Evolutionary conservation across 495 filamentous ascomycete genomes (phyloP).

Genomic region (Niebla homalea): DNA sequence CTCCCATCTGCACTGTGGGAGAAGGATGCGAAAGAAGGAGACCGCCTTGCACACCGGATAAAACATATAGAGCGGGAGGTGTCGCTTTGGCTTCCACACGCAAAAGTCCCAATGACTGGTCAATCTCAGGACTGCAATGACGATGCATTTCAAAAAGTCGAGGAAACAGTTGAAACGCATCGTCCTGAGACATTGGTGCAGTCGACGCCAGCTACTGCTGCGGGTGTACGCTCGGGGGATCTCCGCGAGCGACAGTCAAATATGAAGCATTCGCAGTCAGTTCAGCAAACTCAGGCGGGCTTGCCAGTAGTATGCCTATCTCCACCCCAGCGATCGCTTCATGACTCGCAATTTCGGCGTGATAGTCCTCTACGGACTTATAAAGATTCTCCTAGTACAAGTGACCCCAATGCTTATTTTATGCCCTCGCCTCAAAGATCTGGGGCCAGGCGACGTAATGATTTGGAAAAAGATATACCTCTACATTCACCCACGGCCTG

Average conservation of each 20-base stretch:
- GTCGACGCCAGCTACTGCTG: slow-evolving; percentile 9
- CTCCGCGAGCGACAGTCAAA: background rate
- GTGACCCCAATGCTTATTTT: slow-evolving; percentile 15
- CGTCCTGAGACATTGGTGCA: slow-evolving; percentile 13
- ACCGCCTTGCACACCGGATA: slow-evolving; percentile 3
- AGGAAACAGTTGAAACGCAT: background rate
- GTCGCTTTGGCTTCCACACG: slow-evolving; percentile 3
- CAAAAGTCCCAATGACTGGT: slow-evolving; percentile 2
- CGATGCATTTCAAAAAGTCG: background rate
- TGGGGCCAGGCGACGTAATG: slow-evolving; percentile 5
- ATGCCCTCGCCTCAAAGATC: slow-evolving; percentile 10
- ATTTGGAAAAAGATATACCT: no score
- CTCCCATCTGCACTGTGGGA: slow-evolving; percentile 1
- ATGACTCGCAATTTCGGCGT: background rate
- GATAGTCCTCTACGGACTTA: slow-evolving; percentile 11
- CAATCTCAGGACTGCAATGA: background rate
- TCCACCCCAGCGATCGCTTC: background rate
- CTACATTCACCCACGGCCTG: no score
- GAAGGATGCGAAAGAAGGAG: slow-evolving; percentile 5
- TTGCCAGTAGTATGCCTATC: slow-evolving; percentile 1
- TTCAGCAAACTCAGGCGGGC: slow-evolving; percentile 17
- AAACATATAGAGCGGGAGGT: slow-evolving; percentile 12
- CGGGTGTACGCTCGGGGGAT: background rate
- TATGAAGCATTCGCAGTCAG: slow-evolving; percentile 12
- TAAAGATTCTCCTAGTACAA: slow-evolving; percentile 6